A percentile compares a stretch with the other conserved stretches of the same genome.
These are phyloP conservation scores for Yamadazyma ubonensis DNA, from an alignment of 805 yeast genomes.

Conservation along the genomic window DNA sequence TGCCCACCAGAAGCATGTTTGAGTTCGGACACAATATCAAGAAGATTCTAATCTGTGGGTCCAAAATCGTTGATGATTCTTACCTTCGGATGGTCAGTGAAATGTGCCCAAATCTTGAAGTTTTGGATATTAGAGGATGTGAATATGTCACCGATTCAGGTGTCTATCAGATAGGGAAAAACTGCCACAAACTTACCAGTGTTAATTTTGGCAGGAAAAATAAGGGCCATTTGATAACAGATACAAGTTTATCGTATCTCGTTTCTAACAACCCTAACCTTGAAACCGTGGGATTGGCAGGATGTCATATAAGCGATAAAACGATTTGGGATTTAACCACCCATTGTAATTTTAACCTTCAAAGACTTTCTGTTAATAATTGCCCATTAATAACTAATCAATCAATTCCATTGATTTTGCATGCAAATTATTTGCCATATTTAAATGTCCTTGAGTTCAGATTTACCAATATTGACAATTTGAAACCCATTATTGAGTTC, in stretches of 20 bases:
- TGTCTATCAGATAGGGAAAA: constrained; percentile 59
- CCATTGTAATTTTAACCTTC: constrained; percentile 46
- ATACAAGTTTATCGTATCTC: constrained; percentile 59
- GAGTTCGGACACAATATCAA: constrained; percentile 26
- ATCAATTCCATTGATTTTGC: constrained; percentile 51
- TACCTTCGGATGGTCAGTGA: constrained; percentile 52
- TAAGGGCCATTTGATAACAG: constrained; percentile 66
- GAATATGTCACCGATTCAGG: constrained; percentile 76
- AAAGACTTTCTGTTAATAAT: constrained; percentile 72
- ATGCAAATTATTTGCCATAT: constrained; percentile 50
- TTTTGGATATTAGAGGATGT: constrained; percentile 81
- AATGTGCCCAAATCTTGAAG: constrained; percentile 56
- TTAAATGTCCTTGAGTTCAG: constrained; percentile 77
- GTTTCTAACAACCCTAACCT: constrained; percentile 52
- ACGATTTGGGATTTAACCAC: constrained; percentile 78
- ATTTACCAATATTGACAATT: constrained; percentile 57
- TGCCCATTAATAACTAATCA: constrained; percentile 61
- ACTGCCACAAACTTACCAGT: constrained; percentile 55
- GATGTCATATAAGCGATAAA: constrained; percentile 76
- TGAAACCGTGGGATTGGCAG: constrained; percentile 82
- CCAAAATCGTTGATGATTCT: constrained; percentile 58
- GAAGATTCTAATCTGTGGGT: constrained; percentile 69
- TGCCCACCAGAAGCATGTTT: constrained; percentile 47
- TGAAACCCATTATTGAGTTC: constrained; percentile 67
- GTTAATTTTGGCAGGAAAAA: constrained; percentile 80